Percentiles rank a stretch among this genome's conserved stretches.
These are phyloP conservation scores for Gracilariopsis chorda DNA, from an alignment of 23 red algal genomes.

Conservation along the genomic window DNA sequence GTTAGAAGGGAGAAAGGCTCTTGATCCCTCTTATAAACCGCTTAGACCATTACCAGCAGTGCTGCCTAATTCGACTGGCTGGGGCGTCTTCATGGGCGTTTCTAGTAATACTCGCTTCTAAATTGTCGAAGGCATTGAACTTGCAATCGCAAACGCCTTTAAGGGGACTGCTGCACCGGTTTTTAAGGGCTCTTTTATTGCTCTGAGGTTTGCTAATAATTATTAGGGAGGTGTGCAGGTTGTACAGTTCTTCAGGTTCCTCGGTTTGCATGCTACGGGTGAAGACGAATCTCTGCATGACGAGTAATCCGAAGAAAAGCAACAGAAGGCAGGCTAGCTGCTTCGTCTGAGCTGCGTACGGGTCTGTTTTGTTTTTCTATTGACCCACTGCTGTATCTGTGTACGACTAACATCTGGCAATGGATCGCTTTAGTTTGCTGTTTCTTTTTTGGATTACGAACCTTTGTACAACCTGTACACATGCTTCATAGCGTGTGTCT, in stretches of 20 bases:
- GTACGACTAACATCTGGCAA: too few species aligned
- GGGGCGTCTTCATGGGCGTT: conserved; percentile 87
- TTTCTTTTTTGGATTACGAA: too few species aligned
- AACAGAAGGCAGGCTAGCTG: too few species aligned
- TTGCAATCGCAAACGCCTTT: conserved; percentile 48
- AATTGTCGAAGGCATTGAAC: conserved; percentile 78
- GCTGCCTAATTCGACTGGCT: conserved; percentile 74
- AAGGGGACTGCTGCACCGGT: conserved; percentile 12
- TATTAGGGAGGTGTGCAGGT: conserved; percentile 96
- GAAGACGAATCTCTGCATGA: background rate
- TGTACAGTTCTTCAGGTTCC: conserved; percentile 92
- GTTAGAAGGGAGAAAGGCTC: conserved; percentile 62
- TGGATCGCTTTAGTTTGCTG: too few species aligned
- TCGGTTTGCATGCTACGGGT: conserved; percentile 85
- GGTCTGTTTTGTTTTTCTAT: too few species aligned
- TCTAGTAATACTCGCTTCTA: conserved; percentile 91
- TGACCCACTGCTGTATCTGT: too few species aligned
- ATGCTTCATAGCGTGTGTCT: too few species aligned
- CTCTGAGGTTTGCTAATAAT: conserved; percentile 88
- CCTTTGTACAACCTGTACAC: too few species aligned
- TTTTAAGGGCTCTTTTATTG: conserved; percentile 67
- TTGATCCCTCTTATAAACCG: conserved; percentile 71
- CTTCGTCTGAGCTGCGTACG: too few species aligned
- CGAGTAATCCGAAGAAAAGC: background rate
- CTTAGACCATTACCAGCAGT: conserved; percentile 80